Conservation (phyloP, 2,329 filamentous ascomycete species). For the Golovinomyces cichoracearum region DNA sequence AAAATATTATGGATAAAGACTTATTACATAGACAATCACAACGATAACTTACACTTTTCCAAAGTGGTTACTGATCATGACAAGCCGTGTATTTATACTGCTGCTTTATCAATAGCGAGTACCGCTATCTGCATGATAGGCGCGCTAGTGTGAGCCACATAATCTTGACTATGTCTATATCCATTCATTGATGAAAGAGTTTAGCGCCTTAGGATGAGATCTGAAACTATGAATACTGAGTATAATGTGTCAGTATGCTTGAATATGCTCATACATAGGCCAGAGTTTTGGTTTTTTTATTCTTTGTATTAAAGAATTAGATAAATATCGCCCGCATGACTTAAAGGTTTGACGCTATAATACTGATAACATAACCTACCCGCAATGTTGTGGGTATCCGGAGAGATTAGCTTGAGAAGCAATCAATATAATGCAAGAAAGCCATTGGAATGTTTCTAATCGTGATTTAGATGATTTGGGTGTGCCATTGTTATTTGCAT, state of each 20-base stretch:
- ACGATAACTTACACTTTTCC: background rate
- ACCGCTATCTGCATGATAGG: background rate
- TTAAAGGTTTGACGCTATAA: background rate
- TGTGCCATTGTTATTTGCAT: background rate
- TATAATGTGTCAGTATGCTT: background rate
- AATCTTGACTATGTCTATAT: background rate
- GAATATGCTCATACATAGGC: background rate
- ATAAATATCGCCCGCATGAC: background rate
- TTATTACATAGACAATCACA: background rate
- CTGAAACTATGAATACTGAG: background rate
- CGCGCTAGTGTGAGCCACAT: background rate
- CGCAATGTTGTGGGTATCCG: background rate
- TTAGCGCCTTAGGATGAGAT: background rate
- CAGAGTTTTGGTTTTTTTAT: background rate
- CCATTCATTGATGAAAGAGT: background rate
- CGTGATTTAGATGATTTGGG: background rate
- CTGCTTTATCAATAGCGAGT: background rate
- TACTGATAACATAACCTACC: background rate
- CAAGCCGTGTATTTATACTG: background rate
- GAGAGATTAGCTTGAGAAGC: background rate
- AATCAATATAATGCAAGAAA: background rate
- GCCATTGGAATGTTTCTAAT: background rate
- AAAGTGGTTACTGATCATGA: background rate
- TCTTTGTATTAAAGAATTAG: background rate
- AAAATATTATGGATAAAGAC: background rate